A percentile compares a stretch with the other conserved stretches of the same genome.
These are phyloP conservation scores for Hypericum perforatum DNA, from an alignment of 345 rosid species.

Conservation along the genomic window DNA sequence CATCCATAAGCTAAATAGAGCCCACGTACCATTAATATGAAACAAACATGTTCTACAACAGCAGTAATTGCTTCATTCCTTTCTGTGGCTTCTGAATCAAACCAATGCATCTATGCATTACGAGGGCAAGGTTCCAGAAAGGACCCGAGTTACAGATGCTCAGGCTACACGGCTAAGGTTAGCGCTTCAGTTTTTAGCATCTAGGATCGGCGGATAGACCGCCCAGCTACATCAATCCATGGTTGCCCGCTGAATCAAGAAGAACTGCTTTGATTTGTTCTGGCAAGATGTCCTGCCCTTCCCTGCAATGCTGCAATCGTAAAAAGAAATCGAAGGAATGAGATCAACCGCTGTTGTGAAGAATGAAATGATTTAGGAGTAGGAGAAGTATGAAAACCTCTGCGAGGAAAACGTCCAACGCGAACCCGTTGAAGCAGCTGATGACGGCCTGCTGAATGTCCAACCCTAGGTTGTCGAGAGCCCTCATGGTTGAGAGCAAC, in stretches of 20 bases:
- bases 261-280: slow-evolving; percentile 90
- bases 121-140: too few species aligned
- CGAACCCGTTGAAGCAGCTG: slow-evolving; percentile 94
- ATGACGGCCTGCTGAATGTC: slow-evolving; percentile 96
- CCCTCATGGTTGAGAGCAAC: slow-evolving; percentile 81
- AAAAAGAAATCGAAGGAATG: too few species aligned
- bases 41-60: too few species aligned
- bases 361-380: not conserved
- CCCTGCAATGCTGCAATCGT: slow-evolving; percentile 67
- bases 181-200: too few species aligned
- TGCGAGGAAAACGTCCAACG: slow-evolving; percentile 87
- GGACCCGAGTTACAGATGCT: too few species aligned
- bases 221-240: slow-evolving; percentile 23
- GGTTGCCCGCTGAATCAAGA: slow-evolving; percentile 68
- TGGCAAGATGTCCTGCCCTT: slow-evolving; percentile 72
- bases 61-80: too few species aligned
- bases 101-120: too few species aligned
- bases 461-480: slow-evolving; percentile 81
- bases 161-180: too few species aligned
- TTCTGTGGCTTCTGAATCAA: too few species aligned
- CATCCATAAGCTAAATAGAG: too few species aligned
- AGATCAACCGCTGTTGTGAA: not conserved
- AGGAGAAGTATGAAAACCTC: slow-evolving; percentile 38
- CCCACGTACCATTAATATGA: too few species aligned
- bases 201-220: too few species aligned